Conservation (phyloP, 352 stramenopile species). For the Phytophthora ramorum region DNA sequence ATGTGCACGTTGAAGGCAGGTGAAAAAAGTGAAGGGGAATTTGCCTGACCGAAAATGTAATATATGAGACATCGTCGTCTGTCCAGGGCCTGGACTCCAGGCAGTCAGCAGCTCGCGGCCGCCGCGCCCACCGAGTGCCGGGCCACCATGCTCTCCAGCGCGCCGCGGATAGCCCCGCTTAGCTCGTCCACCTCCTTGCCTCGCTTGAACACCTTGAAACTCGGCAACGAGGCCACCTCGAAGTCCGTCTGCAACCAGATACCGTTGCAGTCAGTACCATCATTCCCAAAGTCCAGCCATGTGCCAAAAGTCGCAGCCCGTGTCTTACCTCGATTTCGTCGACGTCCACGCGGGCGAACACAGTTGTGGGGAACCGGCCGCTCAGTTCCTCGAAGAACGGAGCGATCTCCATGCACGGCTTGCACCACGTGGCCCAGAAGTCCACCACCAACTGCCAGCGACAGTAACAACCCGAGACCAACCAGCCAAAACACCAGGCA, state of each 20-base stretch:
- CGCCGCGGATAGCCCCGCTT: slow-evolving; percentile 66
- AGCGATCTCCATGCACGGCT: slow-evolving; percentile 80
- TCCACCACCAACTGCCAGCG: slow-evolving; percentile 74
- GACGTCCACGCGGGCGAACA: slow-evolving; percentile 85
- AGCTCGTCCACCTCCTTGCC: slow-evolving; percentile 88
- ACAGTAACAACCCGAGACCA: neutral
- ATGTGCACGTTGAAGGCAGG: slow-evolving; percentile 14
- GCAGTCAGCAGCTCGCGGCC: slow-evolving; percentile 18
- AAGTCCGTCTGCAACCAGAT: slow-evolving; percentile 42
- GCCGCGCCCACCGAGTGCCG: slow-evolving; percentile 36
- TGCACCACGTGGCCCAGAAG: slow-evolving; percentile 88
- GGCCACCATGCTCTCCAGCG: slow-evolving; percentile 61
- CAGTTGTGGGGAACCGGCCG: slow-evolving; percentile 44
- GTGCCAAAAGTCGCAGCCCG: slow-evolving; percentile 26
- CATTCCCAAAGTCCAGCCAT: slow-evolving; percentile 31
- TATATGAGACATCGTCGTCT: slow-evolving; percentile 33
- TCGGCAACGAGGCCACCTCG: slow-evolving; percentile 87
- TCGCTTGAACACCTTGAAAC: slow-evolving; percentile 93
- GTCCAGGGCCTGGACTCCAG: neutral
- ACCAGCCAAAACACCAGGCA: neutral
- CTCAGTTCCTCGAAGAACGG: slow-evolving; percentile 81
- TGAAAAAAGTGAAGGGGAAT: slow-evolving; percentile 22
- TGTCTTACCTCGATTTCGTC: slow-evolving; percentile 66
- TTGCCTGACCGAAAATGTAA: slow-evolving; percentile 10
- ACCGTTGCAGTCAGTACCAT: slow-evolving; percentile 20